phyloP scores from a whole-genome alignment of 2,329 filamentous ascomycete genomes.

The Chaetomiaceae sp. region DNA sequence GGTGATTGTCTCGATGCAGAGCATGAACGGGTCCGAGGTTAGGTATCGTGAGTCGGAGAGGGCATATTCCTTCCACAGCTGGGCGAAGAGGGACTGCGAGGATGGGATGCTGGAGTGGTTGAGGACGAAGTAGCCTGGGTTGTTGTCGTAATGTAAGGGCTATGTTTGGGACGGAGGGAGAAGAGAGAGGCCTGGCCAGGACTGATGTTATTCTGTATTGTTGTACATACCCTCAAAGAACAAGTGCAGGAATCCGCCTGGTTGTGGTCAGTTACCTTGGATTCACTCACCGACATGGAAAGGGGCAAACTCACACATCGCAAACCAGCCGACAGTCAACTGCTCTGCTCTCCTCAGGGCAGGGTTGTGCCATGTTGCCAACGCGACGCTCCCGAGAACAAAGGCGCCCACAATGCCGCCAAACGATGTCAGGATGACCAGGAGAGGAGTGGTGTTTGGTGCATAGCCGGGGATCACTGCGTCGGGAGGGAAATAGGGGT shows the following conservation, averaged over 20 bases:
- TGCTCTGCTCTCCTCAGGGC: slow-evolving; percentile 37
- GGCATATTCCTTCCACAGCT: slow-evolving; percentile 91
- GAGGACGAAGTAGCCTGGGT: slow-evolving; percentile 65
- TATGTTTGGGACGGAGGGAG: neutral
- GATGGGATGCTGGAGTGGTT: slow-evolving; percentile 62
- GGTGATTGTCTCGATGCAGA: slow-evolving; percentile 84
- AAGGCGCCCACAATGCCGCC: slow-evolving; percentile 35
- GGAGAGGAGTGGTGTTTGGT: slow-evolving; percentile 40
- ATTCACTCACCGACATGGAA: no score
- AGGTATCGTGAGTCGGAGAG: slow-evolving; percentile 84
- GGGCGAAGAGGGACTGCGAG: slow-evolving; percentile 69
- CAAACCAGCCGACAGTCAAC: slow-evolving; percentile 49
- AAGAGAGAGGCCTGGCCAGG: neutral
- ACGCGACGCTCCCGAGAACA: slow-evolving; percentile 31
- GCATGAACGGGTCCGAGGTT: slow-evolving; percentile 73
- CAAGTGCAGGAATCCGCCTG: slow-evolving; percentile 66
- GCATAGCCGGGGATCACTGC: slow-evolving; percentile 41
- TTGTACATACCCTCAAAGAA: slow-evolving; percentile 66
- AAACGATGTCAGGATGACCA: slow-evolving; percentile 36
- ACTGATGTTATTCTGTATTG: neutral
- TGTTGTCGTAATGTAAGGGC: neutral
- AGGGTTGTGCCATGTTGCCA: slow-evolving; percentile 31
- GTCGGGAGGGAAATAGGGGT: slow-evolving; percentile 48
- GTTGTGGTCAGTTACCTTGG: no score
- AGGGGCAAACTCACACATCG: slow-evolving; percentile 43